A percentile compares a stretch with the other conserved stretches of the same genome.
These are phyloP conservation scores for Papilionanthe hybrid DNA, from an alignment of 116 monocot species.

Conservation along the genomic window DNA sequence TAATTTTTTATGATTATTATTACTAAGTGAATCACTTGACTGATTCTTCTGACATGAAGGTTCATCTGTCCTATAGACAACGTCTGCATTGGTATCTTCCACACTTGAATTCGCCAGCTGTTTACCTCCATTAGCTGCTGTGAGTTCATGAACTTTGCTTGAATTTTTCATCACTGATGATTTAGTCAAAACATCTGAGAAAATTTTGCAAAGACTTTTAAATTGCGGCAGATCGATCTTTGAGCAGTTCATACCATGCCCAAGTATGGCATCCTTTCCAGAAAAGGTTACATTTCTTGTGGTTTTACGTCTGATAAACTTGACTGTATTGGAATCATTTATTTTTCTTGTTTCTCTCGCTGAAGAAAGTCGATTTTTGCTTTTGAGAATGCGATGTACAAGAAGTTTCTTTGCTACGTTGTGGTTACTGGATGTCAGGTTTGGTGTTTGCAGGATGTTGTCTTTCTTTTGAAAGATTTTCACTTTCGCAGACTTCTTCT, in stretches of 20 bases:
- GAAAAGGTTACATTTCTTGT: slow-evolving; percentile 47
- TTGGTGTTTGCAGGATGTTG: slow-evolving; percentile 22
- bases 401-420: slow-evolving; percentile 12
- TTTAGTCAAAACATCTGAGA: slow-evolving; percentile 46
- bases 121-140: slow-evolving; percentile 13
- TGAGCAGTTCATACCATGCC: slow-evolving; percentile 14
- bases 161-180: slow-evolving; percentile 23
- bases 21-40: neutral
- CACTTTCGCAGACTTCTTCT: slow-evolving; percentile 27
- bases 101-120: slow-evolving; percentile 12
- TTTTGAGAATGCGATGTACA: slow-evolving; percentile 48
- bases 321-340: neutral
- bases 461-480: slow-evolving; percentile 28
- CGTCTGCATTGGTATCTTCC: slow-evolving; percentile 7
- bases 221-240: slow-evolving; percentile 25
- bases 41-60: slow-evolving; percentile 6
- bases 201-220: slow-evolving; percentile 41
- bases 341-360: slow-evolving; percentile 18
- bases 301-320: slow-evolving; percentile 11
- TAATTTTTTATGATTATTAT: neutral
- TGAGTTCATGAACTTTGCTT: slow-evolving; percentile 1
- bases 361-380: slow-evolving; percentile 1
- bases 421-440: slow-evolving; percentile 15
- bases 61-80: neutral
- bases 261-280: slow-evolving; percentile 36